These are phyloP conservation scores for Entomortierella beljakovae DNA, from an alignment of 192 early-diverging fungal species.

Conservation along the genomic window DNA sequence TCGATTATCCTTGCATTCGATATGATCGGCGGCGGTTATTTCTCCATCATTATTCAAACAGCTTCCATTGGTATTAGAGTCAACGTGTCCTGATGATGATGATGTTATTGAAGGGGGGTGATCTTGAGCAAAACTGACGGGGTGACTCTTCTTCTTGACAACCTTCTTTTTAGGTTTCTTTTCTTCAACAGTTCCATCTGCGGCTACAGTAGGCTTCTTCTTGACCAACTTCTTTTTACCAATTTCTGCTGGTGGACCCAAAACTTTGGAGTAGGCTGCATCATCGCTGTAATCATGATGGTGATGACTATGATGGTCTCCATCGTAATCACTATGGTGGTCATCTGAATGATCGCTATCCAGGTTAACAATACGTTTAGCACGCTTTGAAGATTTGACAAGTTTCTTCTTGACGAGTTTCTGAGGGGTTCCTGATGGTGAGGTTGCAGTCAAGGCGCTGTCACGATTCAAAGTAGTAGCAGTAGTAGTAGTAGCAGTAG, in stretches of 20 bases:
- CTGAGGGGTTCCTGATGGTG: slow-evolving; percentile 5
- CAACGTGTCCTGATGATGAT: too few species aligned
- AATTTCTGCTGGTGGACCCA: slow-evolving; percentile 16
- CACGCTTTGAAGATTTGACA: slow-evolving; percentile 28
- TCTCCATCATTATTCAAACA: slow-evolving; percentile 19
- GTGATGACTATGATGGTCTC: not conserved
- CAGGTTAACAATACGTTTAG: slow-evolving; percentile 40
- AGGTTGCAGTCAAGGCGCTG: not conserved
- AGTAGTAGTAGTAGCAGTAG: not conserved
- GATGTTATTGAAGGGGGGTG: not conserved
- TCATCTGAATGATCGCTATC: slow-evolving; percentile 47
- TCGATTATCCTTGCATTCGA: not conserved
- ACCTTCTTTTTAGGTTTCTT: slow-evolving; percentile 40
- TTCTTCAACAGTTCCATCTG: not conserved
- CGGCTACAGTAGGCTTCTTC: slow-evolving; percentile 10
- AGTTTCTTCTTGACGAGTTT: slow-evolving; percentile 49
- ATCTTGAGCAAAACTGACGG: slow-evolving; percentile 22
- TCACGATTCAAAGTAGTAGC: slow-evolving; percentile 12
- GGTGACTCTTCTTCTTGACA: slow-evolving; percentile 20
- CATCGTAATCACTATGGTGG: slow-evolving; percentile 1
- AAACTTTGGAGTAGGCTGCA: slow-evolving; percentile 2
- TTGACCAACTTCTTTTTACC: slow-evolving; percentile 38
- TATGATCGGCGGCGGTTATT: slow-evolving; percentile 6
- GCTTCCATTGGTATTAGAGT: too few species aligned
- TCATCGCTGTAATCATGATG: slow-evolving; percentile 1